Evolutionary conservation across 139 green algal genomes (phyloP), one percentile per base, ranked within the genome.

Genomic region (Penium margaritaceum): DNA sequence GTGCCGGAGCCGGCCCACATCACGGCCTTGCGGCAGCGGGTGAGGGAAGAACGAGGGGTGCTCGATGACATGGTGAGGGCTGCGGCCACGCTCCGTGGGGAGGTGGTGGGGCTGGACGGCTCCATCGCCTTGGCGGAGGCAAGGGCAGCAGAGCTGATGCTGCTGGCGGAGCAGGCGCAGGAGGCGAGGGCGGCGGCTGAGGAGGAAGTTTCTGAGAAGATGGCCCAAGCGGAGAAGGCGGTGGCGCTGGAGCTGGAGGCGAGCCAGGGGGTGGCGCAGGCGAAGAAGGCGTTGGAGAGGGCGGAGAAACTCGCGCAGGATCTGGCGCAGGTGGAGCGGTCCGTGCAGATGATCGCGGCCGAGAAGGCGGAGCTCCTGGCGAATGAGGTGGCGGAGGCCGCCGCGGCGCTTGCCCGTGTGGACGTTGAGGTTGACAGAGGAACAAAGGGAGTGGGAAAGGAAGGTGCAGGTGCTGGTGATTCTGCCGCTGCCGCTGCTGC

Each of bases 191-290:
- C 75, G 44, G 24, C 43, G 30, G 71, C 71, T 27, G 71, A 78
- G 39, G 66, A 77, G 32, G 21, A 54, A 54, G 65, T 70, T 17
- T 15, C 43, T 30, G 64, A 72, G 53, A 21, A 34, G 3, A 77
- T 80, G 73, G 39, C 19, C 21, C 39, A 43, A 6, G 71, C 71
- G 24, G 71, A 78, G 30, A 39, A 35, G 63, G 71, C 71, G 30
- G 71, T 78, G 34, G 71, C 63, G 17, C 27, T 34, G 36, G 73
- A 77, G 9, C 64, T 77, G 34, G 73, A 77, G 35, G 64, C 64
- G 21, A 69, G 51, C 1, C 33, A 76, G 33, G 27, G 53, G 14
- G 39, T 80, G 35, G 66, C 32, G 65, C 66, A 68, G 19, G 63
- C 73, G 7, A 24, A 67, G 67, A 77, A 60, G 33, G 64, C 64